Percentiles rank a stretch among this genome's conserved stretches.
These are phyloP conservation scores for Aspergillus sp. DNA, from an alignment of 2,329 filamentous ascomycete species.

Conservation along the genomic window DNA sequence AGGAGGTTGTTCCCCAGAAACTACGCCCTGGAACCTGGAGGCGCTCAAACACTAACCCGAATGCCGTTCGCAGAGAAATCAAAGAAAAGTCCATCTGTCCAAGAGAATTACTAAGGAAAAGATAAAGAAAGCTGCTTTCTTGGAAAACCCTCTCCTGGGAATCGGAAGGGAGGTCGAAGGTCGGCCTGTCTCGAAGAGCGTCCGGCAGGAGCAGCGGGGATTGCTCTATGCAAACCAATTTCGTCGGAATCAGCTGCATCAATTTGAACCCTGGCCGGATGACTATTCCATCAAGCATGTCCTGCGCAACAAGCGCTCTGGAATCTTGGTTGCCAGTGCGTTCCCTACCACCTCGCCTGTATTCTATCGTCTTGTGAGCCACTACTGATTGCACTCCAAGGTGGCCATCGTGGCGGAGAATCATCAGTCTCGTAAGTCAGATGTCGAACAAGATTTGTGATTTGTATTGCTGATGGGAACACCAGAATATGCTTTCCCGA, in stretches of 20 bases:
- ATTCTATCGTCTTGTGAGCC: neutral
- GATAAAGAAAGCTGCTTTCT: conserved; percentile 29
- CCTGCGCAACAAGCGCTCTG: conserved; percentile 34
- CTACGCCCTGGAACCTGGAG: neutral
- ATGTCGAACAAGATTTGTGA: neutral
- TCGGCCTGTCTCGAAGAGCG: conserved; percentile 13
- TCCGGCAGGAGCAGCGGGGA: conserved; percentile 28
- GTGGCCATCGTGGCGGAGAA: conserved; percentile 28
- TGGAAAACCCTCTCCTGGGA: conserved; percentile 31
- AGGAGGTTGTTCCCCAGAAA: conserved; percentile 28
- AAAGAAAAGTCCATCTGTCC: conserved; percentile 24
- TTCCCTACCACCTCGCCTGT: neutral
- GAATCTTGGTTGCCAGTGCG: conserved; percentile 38
- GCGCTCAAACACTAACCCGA: neutral
- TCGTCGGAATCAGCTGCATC: conserved; percentile 28
- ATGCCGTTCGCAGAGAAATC: conserved; percentile 24
- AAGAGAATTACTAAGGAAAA: conserved; percentile 33
- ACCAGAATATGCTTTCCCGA: conserved; percentile 34
- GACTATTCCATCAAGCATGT: conserved; percentile 32
- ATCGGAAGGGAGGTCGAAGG: conserved; percentile 31
- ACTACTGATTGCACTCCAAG: conserved; percentile 20
- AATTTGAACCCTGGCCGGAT: conserved; percentile 28
- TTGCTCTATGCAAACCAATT: conserved; percentile 34
- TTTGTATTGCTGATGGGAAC: conserved; percentile 2
- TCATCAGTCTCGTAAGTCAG: conserved; percentile 33